phyloP scores from a whole-genome alignment of 2,329 filamentous ascomycete species.

The Clarireedia homoeocarpa region DNA sequence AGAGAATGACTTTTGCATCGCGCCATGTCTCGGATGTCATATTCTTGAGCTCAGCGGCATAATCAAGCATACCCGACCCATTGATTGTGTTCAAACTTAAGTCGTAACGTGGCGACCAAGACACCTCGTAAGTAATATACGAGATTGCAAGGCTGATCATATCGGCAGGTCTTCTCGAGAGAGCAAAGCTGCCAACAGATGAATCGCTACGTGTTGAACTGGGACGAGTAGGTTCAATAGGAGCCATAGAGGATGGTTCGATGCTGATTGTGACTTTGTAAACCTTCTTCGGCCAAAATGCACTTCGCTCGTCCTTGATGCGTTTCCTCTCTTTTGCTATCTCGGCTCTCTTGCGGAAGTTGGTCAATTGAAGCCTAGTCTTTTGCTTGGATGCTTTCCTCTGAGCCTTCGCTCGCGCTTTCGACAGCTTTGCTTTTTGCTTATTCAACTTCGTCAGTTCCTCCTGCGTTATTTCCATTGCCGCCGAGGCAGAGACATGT shows the following conservation, averaged over 20 bases:
- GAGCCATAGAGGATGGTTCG: slow-evolving; percentile 37
- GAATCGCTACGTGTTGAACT: slow-evolving; percentile 33
- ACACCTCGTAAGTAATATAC: slow-evolving; percentile 31
- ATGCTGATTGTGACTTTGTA: slow-evolving; percentile 45
- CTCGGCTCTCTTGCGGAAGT: slow-evolving; percentile 32
- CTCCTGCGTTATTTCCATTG: slow-evolving; percentile 30
- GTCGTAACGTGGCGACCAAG: slow-evolving; percentile 42
- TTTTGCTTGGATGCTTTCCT: slow-evolving; percentile 32
- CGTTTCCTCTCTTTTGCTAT: slow-evolving; percentile 36
- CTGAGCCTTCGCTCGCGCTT: slow-evolving; percentile 25
- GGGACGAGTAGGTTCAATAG: slow-evolving; percentile 38
- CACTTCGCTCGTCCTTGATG: slow-evolving; percentile 36
- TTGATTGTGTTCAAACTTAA: slow-evolving; percentile 34
- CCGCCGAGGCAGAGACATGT: slow-evolving; percentile 29
- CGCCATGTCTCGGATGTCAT: slow-evolving; percentile 41
- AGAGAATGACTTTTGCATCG: slow-evolving; percentile 36
- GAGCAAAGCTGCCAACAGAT: slow-evolving; percentile 17
- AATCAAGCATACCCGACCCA: slow-evolving; percentile 32
- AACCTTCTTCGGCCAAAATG: slow-evolving; percentile 43
- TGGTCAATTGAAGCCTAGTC: slow-evolving; percentile 31
- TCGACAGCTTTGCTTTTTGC: slow-evolving; percentile 27
- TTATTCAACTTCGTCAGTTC: slow-evolving; percentile 29
- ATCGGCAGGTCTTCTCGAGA: slow-evolving; percentile 18
- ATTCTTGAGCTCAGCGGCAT: slow-evolving; percentile 47
- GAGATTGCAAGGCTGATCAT: slow-evolving; percentile 26